Percentiles rank a stretch among this genome's conserved stretches.
These are phyloP conservation scores for Eucalyptus curtisii DNA, from an alignment of 345 rosid species.

Conservation along the genomic window DNA sequence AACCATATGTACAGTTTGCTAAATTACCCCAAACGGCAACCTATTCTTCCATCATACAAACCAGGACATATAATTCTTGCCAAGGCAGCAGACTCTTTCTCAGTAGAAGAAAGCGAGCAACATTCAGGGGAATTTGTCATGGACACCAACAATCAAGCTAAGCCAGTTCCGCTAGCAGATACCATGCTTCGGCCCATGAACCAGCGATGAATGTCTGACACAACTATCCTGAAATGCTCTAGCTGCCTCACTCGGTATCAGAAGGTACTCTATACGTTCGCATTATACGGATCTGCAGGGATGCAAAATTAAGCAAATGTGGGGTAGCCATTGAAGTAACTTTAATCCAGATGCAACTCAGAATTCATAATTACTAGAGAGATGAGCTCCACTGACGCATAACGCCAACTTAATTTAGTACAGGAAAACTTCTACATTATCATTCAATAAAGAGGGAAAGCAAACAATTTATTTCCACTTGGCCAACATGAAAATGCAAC, in stretches of 20 bases:
- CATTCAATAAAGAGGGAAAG: not conserved
- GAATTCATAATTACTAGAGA: not conserved
- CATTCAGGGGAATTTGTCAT: not conserved
- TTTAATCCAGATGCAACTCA: not conserved
- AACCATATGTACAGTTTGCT: not conserved
- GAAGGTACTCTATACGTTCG: constrained; percentile 47
- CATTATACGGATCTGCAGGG: constrained; percentile 65
- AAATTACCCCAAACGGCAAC: not conserved
- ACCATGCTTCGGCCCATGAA: not conserved
- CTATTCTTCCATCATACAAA: not conserved
- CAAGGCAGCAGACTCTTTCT: not conserved
- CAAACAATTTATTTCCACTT: not conserved
- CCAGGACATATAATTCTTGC: not conserved
- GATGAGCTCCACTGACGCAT: not conserved
- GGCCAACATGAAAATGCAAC: not conserved
- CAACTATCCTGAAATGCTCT: not conserved
- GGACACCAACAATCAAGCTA: not conserved
- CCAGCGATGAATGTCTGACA: not conserved
- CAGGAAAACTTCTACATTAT: not conserved
- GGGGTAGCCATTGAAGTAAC: not conserved
- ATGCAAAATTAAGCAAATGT: not conserved
- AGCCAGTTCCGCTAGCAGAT: not conserved
- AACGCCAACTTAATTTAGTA: not conserved
- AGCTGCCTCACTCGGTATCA: constrained; percentile 11
- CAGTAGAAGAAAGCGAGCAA: not conserved